These are phyloP conservation scores for Cladosporium oxysporum DNA, from an alignment of 2,329 filamentous ascomycete genomes.

Conservation along the genomic window DNA sequence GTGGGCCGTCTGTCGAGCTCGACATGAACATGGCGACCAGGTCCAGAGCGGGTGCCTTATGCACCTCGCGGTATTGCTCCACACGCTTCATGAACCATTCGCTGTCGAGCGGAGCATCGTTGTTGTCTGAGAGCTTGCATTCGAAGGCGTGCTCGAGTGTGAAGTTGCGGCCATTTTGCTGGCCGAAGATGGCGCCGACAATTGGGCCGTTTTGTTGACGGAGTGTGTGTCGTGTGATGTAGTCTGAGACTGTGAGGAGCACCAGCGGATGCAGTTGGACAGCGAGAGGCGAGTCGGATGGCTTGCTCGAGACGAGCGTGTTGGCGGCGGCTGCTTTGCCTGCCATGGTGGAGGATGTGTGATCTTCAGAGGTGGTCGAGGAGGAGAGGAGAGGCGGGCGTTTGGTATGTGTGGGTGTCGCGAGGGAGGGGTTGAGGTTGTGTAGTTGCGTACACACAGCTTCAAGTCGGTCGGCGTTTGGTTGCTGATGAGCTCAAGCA, in stretches of 20 bases:
- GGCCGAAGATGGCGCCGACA: slow-evolving; percentile 83
- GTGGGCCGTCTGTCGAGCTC: slow-evolving; percentile 70
- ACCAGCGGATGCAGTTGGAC: slow-evolving; percentile 90
- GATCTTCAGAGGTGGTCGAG: background rate
- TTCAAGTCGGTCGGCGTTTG: slow-evolving; percentile 6
- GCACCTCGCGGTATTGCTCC: slow-evolving; percentile 86
- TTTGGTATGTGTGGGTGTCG: background rate
- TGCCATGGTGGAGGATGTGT: slow-evolving; percentile 37
- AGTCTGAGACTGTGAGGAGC: slow-evolving; percentile 93
- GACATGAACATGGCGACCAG: slow-evolving; percentile 72
- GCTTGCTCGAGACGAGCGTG: slow-evolving; percentile 47
- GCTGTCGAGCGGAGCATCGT: slow-evolving; percentile 62
- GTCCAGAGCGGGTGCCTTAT: slow-evolving; percentile 75
- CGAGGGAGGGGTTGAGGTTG: background rate
- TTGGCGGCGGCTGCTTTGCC: slow-evolving; percentile 37
- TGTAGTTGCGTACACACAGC: background rate
- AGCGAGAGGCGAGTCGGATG: slow-evolving; percentile 72
- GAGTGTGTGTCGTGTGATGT: slow-evolving; percentile 87
- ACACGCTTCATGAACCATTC: slow-evolving; percentile 76
- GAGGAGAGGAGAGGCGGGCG: background rate
- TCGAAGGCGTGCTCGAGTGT: slow-evolving; percentile 94
- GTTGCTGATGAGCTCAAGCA: background rate
- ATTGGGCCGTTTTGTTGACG: slow-evolving; percentile 74
- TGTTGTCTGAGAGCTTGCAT: slow-evolving; percentile 58
- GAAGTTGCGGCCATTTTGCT: slow-evolving; percentile 86